A percentile compares a stretch with the other conserved stretches of the same genome.
Evolutionary conservation across 2,329 filamentous ascomycete species (phyloP).

Genomic region (Tolypocladium tropicale): DNA sequence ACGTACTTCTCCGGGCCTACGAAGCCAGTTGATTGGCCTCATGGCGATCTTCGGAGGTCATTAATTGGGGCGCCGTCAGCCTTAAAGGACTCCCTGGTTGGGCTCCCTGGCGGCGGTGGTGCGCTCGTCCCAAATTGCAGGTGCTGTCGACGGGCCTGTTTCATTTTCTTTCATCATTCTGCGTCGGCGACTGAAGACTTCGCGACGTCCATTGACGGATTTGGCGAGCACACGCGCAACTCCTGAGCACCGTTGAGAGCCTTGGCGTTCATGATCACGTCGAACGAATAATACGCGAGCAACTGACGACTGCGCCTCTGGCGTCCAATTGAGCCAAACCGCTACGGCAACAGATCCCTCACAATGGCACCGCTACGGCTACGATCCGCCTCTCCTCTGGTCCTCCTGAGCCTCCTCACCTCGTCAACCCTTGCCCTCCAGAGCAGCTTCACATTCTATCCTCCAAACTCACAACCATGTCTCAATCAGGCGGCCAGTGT

Average conservation of each 20-base stretch:
- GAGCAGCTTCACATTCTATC: conserved; percentile 24
- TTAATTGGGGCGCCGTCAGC: background rate
- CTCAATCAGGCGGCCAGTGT: conserved; percentile 27
- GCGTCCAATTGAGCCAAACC: background rate
- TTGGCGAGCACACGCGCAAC: background rate
- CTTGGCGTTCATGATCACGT: background rate
- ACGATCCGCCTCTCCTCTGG: conserved; percentile 15
- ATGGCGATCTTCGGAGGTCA: background rate
- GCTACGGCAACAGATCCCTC: background rate
- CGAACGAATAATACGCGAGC: background rate
- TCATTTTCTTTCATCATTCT: background rate
- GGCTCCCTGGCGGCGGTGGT: background rate
- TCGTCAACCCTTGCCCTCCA: conserved; percentile 12
- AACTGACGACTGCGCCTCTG: background rate
- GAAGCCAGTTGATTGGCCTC: background rate
- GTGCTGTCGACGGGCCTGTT: background rate
- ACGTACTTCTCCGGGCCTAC: background rate
- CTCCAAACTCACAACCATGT: conserved; percentile 25
- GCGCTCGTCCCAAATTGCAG: background rate
- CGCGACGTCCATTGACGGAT: background rate
- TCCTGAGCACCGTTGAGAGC: background rate
- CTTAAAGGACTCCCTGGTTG: background rate
- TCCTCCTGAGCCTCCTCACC: conserved; percentile 16
- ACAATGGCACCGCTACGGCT: conserved; percentile 16
- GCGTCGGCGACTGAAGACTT: background rate